Conservation (phyloP, 148 eudicot genomes). For the Rhododendron henanense region DNA sequence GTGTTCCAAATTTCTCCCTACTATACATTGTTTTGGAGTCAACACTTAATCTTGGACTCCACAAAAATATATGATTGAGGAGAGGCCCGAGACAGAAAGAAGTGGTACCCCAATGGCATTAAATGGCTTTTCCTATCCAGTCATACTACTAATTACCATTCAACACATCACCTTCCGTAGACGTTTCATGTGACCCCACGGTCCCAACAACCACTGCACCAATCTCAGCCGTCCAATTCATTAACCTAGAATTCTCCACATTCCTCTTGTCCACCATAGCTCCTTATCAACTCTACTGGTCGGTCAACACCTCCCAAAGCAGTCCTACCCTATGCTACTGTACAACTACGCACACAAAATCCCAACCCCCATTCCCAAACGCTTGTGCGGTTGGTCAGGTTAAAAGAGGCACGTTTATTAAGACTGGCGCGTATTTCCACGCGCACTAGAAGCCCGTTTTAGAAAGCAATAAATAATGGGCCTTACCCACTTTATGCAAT, state of each 20-base stretch:
- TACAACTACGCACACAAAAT: not conserved
- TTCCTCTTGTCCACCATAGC: not conserved
- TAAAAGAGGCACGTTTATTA: not conserved
- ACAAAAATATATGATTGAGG: no score
- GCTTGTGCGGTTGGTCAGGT: not conserved
- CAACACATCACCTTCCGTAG: not conserved
- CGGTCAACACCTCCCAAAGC: not conserved
- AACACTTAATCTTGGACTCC: no score
- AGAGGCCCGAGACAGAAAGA: no score
- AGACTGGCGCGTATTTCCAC: not conserved
- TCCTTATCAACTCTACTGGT: not conserved
- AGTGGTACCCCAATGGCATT: accelerated
- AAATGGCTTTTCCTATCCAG: no score
- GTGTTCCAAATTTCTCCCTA: no score
- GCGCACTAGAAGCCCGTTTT: not conserved
- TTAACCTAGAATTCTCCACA: not conserved
- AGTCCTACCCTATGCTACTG: not conserved
- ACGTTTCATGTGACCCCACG: not conserved
- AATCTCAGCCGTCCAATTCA: not conserved
- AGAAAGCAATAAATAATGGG: not conserved
- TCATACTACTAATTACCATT: not conserved
- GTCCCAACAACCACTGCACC: not conserved
- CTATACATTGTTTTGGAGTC: no score
- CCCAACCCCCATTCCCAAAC: not conserved
- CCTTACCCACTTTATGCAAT: not conserved